Conservation (phyloP, 176 grass and related monocot genomes). For the Oryza brachyantha region DNA sequence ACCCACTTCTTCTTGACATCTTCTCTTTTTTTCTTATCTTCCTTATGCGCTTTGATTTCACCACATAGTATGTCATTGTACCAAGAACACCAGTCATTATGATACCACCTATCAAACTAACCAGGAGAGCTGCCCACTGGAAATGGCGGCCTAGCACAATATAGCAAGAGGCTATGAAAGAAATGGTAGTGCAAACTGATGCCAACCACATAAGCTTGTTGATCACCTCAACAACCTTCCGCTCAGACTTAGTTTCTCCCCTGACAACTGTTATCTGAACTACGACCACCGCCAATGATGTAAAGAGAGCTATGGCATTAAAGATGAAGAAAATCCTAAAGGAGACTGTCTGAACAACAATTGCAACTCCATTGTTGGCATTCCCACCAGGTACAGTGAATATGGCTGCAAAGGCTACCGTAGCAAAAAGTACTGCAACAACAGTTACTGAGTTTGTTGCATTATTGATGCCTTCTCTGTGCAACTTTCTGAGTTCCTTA, state of each 20-base stretch:
- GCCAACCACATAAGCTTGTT: slow-evolving; percentile 99
- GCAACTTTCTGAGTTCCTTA: slow-evolving; percentile 90
- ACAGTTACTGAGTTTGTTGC: slow-evolving; percentile 96
- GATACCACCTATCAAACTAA: slow-evolving; percentile 74
- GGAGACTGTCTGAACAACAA: slow-evolving; percentile 47
- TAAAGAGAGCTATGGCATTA: slow-evolving; percentile 83
- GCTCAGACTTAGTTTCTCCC: slow-evolving; percentile 92
- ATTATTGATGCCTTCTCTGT: slow-evolving; percentile 93
- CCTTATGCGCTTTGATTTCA: slow-evolving; percentile 78
- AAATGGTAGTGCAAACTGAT: slow-evolving; percentile 90
- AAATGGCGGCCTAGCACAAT: slow-evolving; percentile 79
- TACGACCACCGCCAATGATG: slow-evolving; percentile 89
- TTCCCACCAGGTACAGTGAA: slow-evolving; percentile 95
- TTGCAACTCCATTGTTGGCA: slow-evolving; percentile 52
- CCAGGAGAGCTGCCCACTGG: slow-evolving; percentile 84
- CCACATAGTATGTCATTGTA: slow-evolving; percentile 94
- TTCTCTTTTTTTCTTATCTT: slow-evolving; percentile 85
- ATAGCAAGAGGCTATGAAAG: slow-evolving; percentile 90
- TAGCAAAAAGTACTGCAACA: slow-evolving; percentile 90
- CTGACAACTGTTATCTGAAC: slow-evolving; percentile 97
- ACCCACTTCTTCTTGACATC: slow-evolving; percentile 78
- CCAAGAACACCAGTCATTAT: slow-evolving; percentile 91
- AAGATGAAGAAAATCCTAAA: slow-evolving; percentile 98
- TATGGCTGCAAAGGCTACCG: slow-evolving; percentile 91
- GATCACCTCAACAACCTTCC: slow-evolving; percentile 84